These are phyloP conservation scores for Rhododendron ferrugineum DNA, from an alignment of 148 eudicot species.

Conservation along the genomic window DNA sequence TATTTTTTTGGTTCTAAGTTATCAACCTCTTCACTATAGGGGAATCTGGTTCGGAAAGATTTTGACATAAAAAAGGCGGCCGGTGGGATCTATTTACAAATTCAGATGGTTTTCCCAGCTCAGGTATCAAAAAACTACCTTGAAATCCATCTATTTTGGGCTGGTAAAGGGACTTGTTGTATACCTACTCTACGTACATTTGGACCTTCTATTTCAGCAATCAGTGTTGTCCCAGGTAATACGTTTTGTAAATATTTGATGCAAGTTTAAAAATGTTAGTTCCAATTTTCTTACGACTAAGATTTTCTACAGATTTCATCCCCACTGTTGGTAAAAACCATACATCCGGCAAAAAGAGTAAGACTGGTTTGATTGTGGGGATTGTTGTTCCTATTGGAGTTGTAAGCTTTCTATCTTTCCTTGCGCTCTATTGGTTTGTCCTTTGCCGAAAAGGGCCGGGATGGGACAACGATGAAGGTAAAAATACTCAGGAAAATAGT, in stretches of 20 bases:
- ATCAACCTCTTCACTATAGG: too few relatives aligned
- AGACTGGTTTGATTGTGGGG: conserved; percentile 45
- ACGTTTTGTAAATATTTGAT: not conserved
- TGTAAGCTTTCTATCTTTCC: too few relatives aligned
- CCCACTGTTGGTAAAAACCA: conserved; percentile 50
- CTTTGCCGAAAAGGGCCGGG: too few relatives aligned
- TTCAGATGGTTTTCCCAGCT: too few relatives aligned
- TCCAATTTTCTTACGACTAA: not conserved
- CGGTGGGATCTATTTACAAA: too few relatives aligned
- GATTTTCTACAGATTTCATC: conserved; percentile 39
- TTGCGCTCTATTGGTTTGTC: too few relatives aligned
- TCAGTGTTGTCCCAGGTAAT: conserved; percentile 59
- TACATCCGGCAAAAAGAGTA: conserved; percentile 26
- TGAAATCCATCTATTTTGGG: conserved; percentile 29
- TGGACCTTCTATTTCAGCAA: conserved; percentile 78
- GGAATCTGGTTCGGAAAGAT: too few relatives aligned
- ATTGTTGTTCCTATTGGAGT: too few relatives aligned
- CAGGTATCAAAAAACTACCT: conserved; percentile 50
- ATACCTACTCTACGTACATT: conserved; percentile 61
- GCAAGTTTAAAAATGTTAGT: conserved; percentile 8
- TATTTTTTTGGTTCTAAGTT: too few relatives aligned
- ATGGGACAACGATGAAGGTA: too few relatives aligned
- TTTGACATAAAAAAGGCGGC: too few relatives aligned
- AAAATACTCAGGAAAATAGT: too few relatives aligned
- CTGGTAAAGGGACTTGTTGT: conserved; percentile 81